phyloP scores from a whole-genome alignment of 352 stramenopile species.

The Bremia lactucae region DNA sequence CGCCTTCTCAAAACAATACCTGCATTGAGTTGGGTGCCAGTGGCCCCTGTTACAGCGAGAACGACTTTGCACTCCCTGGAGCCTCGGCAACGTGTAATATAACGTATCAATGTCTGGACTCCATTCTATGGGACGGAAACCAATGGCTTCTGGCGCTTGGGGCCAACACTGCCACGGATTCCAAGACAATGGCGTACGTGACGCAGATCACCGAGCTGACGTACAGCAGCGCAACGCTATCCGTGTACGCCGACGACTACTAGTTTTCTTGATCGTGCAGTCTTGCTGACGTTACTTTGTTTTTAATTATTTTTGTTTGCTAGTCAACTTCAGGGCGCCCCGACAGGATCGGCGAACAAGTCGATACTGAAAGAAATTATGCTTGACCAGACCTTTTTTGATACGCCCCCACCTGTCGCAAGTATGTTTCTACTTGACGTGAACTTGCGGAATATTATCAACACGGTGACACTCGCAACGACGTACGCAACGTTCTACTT shows the following conservation, averaged over 20 bases:
- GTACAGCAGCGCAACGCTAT: slow-evolving; percentile 19
- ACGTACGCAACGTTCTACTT: slow-evolving; percentile 25
- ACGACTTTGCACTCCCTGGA: slow-evolving; percentile 16
- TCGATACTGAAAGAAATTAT: slow-evolving; percentile 32
- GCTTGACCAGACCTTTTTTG: slow-evolving; percentile 46
- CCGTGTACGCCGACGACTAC: no score
- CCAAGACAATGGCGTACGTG: slow-evolving; percentile 33
- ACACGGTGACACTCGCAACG: slow-evolving; percentile 18
- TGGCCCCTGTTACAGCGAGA: slow-evolving; percentile 26
- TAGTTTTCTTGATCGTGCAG: no score
- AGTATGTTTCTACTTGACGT: slow-evolving; percentile 31
- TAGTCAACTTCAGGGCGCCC: slow-evolving; percentile 25
- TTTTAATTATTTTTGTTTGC: no score
- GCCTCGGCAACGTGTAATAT: slow-evolving; percentile 25
- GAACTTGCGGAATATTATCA: slow-evolving; percentile 29
- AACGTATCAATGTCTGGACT: slow-evolving; percentile 49
- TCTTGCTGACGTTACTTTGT: no score
- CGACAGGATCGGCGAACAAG: slow-evolving; percentile 21
- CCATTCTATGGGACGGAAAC: slow-evolving; percentile 24
- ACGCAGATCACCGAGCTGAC: slow-evolving; percentile 34
- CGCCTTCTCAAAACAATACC: slow-evolving; percentile 22
- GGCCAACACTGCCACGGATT: slow-evolving; percentile 11
- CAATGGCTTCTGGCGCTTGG: slow-evolving; percentile 28
- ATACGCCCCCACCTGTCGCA: slow-evolving; percentile 19
- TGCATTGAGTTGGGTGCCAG: slow-evolving; percentile 22